Conservation (phyloP, 139 green algal genomes). For the Trebouxia sp. region DNA sequence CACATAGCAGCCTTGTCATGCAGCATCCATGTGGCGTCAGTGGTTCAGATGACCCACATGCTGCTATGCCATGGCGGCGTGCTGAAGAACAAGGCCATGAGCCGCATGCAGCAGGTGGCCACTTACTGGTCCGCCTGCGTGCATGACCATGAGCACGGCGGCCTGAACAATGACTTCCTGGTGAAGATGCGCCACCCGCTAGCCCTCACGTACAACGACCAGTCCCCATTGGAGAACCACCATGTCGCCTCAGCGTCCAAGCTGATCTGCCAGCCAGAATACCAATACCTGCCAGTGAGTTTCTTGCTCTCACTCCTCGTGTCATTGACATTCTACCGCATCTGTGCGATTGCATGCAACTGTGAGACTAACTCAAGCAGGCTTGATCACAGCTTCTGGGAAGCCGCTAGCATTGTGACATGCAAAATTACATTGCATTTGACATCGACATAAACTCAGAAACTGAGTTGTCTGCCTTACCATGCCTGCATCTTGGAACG, state of each 20-base stretch:
- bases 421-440: neutral
- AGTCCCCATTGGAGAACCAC: constrained; percentile 55
- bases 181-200: constrained; percentile 43
- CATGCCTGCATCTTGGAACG: too few relatives aligned
- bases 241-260: constrained; percentile 36
- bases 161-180: constrained; percentile 75
- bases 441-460: too few relatives aligned
- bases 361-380: too few relatives aligned
- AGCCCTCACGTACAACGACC: constrained; percentile 61
- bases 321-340: too few relatives aligned
- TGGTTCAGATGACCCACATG: constrained; percentile 25
- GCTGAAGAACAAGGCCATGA: neutral
- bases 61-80: neutral
- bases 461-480: too few relatives aligned
- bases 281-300: neutral
- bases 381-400: too few relatives aligned
- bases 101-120: neutral
- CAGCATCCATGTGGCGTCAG: constrained; percentile 22
- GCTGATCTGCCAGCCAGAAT: constrained; percentile 9
- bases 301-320: too few relatives aligned
- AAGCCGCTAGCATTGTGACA: neutral
- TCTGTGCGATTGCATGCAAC: too few relatives aligned
- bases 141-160: constrained; percentile 28
- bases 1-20: neutral
- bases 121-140: neutral